Percentiles rank a stretch among this genome's conserved stretches.
Evolutionary conservation across 1,284 basidiomycete genomes (phyloP).

Genomic region (Pterulicium gracile): DNA sequence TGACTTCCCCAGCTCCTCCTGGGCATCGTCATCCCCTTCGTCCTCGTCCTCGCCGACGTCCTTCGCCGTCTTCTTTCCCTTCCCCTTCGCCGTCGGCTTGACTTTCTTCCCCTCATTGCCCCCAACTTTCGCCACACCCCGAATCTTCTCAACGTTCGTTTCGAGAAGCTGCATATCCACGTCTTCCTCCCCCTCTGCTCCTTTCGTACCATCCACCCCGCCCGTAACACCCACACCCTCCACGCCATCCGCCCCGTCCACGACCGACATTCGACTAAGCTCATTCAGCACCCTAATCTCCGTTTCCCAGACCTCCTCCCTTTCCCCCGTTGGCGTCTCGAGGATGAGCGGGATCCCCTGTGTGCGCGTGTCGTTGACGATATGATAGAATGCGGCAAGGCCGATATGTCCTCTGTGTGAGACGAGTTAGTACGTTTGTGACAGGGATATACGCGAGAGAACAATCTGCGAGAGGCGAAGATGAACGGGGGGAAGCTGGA

Average conservation of each 20-base stretch:
- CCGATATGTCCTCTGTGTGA: constrained; percentile 56
- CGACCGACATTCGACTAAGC: constrained; percentile 18
- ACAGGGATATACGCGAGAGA: too few species aligned
- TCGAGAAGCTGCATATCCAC: constrained; percentile 12
- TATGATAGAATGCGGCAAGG: constrained; percentile 50
- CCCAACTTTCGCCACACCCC: constrained; percentile 4
- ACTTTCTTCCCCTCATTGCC: constrained; percentile 11
- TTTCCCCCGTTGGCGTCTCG: constrained; percentile 65
- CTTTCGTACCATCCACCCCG: not conserved
- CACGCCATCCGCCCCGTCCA: not conserved
- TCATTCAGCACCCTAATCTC: constrained; percentile 57
- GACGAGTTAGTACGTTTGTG: too few species aligned
- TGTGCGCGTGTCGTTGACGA: constrained; percentile 62
- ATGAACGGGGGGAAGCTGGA: too few species aligned
- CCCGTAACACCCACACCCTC: too few species aligned
- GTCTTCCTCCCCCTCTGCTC: not conserved
- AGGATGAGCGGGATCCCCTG: constrained; percentile 70
- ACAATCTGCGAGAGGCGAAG: too few species aligned
- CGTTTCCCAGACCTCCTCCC: constrained; percentile 56
- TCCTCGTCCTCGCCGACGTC: not conserved
- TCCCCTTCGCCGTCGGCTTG: constrained; percentile 5
- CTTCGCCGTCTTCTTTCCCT: constrained; percentile 5
- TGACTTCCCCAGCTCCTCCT: too few species aligned
- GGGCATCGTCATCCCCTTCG: too few species aligned
- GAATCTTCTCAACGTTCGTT: constrained; percentile 21